A percentile compares a stretch with the other conserved stretches of the same genome.
Evolutionary conservation across 2,329 filamentous ascomycete species (phyloP).

Genomic region (Hypoxylon sp.): DNA sequence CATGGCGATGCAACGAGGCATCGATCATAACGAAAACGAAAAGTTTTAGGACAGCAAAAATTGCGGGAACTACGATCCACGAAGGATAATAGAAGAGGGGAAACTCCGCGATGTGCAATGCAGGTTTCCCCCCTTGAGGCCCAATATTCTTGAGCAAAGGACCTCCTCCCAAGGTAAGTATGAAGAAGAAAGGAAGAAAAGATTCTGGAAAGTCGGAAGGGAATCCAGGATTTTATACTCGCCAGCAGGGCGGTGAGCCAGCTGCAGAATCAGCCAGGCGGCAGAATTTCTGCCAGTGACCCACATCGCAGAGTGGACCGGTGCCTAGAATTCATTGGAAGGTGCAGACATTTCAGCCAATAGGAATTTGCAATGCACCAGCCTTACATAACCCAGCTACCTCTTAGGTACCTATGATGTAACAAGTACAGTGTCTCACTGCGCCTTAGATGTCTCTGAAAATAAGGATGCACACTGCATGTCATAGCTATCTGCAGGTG

Average conservation of each 20-base stretch:
- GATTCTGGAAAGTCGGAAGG: slow-evolving; percentile 8
- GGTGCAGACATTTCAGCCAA: not conserved
- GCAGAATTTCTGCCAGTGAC: slow-evolving; percentile 23
- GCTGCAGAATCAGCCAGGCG: slow-evolving; percentile 17
- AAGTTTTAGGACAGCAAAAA: slow-evolving; percentile 54
- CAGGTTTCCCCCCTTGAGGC: slow-evolving; percentile 60
- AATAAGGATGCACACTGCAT: not conserved
- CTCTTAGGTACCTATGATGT: too few species aligned
- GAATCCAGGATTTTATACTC: slow-evolving; percentile 25
- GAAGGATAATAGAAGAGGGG: slow-evolving; percentile 56
- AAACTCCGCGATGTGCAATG: slow-evolving; percentile 71
- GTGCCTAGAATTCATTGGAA: not conserved
- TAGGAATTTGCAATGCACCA: not conserved
- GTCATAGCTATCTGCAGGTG: too few species aligned
- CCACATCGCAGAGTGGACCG: not conserved
- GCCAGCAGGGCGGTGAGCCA: slow-evolving; percentile 5
- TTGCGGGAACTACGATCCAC: slow-evolving; percentile 54
- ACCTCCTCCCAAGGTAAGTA: slow-evolving; percentile 57
- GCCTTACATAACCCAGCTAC: too few species aligned
- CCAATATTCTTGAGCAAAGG: slow-evolving; percentile 51
- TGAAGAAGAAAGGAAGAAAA: slow-evolving; percentile 48
- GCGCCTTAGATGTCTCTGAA: not conserved
- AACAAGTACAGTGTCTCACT: too few species aligned
- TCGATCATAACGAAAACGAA: slow-evolving; percentile 39
- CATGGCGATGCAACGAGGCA: slow-evolving; percentile 40